Percentiles rank a stretch among this genome's conserved stretches.
Conservation (phyloP, 257 asterid genomes). For the Nicotiana undulata region DNA sequence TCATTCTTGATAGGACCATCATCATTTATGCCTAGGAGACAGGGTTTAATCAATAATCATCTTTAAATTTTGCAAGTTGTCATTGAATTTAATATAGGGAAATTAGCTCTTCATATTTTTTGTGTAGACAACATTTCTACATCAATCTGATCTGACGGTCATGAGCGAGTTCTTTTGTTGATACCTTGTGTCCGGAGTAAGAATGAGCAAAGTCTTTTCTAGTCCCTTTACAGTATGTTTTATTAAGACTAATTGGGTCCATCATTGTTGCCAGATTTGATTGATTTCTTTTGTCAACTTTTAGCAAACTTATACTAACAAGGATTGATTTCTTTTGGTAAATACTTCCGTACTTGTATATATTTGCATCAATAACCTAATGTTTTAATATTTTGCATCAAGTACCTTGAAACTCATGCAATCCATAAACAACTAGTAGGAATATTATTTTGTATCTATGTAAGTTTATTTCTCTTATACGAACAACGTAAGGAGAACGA, state of each 20-base stretch:
- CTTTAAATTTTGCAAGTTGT: constrained; percentile 4
- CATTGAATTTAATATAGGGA: background rate
- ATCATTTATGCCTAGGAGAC: background rate
- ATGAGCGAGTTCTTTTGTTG: constrained; percentile 2
- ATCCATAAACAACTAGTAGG: background rate
- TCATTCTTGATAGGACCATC: constrained; percentile 8
- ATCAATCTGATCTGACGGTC: constrained; percentile 7
- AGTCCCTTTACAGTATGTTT: background rate
- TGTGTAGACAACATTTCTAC: background rate
- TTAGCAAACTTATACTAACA: background rate
- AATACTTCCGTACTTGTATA: background rate
- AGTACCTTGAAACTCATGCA: background rate
- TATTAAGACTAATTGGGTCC: background rate
- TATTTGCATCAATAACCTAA: background rate
- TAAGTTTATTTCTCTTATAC: background rate
- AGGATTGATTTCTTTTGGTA: background rate
- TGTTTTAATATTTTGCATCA: background rate
- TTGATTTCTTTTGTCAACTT: background rate
- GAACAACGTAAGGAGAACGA: background rate
- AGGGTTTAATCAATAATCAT: background rate
- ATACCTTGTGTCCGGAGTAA: constrained; percentile 1
- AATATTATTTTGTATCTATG: background rate
- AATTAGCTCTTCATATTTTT: background rate
- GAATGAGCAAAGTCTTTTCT: background rate
- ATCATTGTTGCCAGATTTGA: background rate